A percentile compares a stretch with the other conserved stretches of the same genome.
phyloP scores from a whole-genome alignment of 1,284 basidiomycete genomes.

The Trichosporon asahii region DNA sequence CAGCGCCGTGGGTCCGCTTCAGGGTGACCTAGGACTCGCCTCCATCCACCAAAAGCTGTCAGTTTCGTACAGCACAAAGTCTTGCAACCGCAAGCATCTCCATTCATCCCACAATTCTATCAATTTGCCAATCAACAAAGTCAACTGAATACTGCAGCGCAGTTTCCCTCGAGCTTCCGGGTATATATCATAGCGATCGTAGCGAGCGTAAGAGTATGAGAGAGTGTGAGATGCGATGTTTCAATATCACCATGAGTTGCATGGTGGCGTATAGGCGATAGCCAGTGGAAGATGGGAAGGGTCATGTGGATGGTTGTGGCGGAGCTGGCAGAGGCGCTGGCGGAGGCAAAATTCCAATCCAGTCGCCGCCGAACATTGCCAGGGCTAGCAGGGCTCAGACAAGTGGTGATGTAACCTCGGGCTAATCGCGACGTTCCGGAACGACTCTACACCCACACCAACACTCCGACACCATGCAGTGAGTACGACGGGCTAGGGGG shows the following conservation, averaged over 20 bases:
- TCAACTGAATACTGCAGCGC: neutral
- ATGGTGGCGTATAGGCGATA: neutral
- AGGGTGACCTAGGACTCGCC: neutral
- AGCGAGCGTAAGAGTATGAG: neutral
- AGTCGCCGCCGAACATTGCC: neutral
- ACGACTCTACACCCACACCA: neutral
- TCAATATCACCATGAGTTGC: neutral
- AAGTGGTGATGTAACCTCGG: neutral
- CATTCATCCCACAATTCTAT: neutral
- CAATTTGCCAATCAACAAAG: neutral
- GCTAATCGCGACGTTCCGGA: neutral
- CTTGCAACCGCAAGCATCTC: neutral
- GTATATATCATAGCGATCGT: constrained; percentile 6
- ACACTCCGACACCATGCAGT: neutral
- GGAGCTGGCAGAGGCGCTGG: neutral
- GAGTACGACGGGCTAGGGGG: neutral
- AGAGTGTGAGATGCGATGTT: neutral
- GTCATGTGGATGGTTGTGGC: no score
- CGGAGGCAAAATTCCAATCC: constrained; percentile 3
- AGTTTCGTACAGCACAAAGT: neutral
- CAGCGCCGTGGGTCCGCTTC: neutral
- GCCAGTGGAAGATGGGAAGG: neutral
- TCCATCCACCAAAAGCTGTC: neutral
- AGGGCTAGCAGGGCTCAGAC: neutral
- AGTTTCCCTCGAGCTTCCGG: neutral